A percentile compares a stretch with the other conserved stretches of the same genome.
Conservation (phyloP, 805 yeast species). For the Saccharomycopsis synnaedendra region DNA sequence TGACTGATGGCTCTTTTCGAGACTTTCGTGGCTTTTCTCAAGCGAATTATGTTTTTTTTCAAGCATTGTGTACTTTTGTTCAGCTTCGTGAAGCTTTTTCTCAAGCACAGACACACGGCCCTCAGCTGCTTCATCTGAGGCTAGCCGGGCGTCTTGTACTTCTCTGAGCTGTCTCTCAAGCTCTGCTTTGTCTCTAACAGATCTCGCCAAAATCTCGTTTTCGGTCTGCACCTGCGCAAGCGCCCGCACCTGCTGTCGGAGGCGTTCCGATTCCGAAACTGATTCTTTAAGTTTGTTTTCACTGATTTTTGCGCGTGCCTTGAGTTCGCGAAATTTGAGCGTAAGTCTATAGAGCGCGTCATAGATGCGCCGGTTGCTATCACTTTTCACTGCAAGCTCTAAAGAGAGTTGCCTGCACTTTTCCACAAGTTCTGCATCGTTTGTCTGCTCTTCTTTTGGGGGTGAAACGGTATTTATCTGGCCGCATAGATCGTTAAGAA, state of each 20-base stretch:
- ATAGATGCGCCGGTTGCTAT: slow-evolving; percentile 11
- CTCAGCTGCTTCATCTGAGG: too few relatives aligned
- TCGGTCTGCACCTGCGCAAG: background rate
- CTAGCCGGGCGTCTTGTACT: too few relatives aligned
- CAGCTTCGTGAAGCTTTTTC: too few relatives aligned
- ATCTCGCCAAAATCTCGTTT: background rate
- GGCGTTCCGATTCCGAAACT: background rate
- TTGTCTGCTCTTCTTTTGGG: too few relatives aligned
- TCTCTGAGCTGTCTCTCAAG: slow-evolving; percentile 1
- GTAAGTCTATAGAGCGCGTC: slow-evolving; percentile 14
- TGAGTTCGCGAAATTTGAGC: slow-evolving; percentile 6
- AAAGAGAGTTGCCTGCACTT: slow-evolving; percentile 3
- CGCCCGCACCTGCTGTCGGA: background rate
- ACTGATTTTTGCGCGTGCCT: background rate
- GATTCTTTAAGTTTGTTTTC: background rate
- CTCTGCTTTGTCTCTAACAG: background rate
- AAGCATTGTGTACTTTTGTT: too few relatives aligned
- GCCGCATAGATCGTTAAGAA: too few relatives aligned
- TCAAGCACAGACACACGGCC: too few relatives aligned
- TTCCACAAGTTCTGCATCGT: background rate
- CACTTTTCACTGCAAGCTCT: slow-evolving; percentile 11
- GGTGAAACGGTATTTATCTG: too few relatives aligned
- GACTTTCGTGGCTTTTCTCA: too few relatives aligned
- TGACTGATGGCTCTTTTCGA: too few relatives aligned
- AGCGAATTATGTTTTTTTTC: too few relatives aligned